These are phyloP conservation scores for Phoenix dactylifera DNA, from an alignment of 176 grass and related monocot genomes.

Conservation along the genomic window DNA sequence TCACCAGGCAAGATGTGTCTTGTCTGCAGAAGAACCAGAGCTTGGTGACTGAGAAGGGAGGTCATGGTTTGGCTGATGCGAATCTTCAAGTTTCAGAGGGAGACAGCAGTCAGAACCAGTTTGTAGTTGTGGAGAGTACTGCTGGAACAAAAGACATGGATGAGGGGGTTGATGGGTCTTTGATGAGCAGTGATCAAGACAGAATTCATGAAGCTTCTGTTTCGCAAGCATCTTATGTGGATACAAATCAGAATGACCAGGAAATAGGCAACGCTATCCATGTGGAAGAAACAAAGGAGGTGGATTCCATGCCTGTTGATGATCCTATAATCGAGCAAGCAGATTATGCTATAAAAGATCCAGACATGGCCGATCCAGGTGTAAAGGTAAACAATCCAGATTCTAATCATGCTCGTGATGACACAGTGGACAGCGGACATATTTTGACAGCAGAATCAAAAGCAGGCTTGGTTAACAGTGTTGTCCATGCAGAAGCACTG, in stretches of 20 bases:
- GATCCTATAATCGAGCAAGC: background rate
- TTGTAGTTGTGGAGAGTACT: background rate
- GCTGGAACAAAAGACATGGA: background rate
- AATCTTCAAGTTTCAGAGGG: background rate
- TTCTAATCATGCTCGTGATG: background rate
- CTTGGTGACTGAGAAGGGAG: background rate
- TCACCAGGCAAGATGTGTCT: background rate
- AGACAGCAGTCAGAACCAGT: background rate
- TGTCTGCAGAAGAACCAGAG: background rate
- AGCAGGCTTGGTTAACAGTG: background rate
- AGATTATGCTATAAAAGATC: background rate
- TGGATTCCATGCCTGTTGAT: background rate
- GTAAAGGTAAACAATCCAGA: background rate
- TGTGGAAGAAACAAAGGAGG: background rate
- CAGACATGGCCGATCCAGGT: background rate
- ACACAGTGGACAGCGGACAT: background rate
- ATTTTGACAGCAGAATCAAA: background rate
- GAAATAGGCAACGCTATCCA: background rate
- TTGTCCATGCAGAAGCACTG: background rate
- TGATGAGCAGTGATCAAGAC: background rate
- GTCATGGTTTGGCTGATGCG: background rate
- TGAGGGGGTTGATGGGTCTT: background rate
- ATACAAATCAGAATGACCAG: background rate
- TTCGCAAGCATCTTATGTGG: background rate
- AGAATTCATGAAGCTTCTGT: background rate